Conservation (phyloP, 345 rosid genomes). For the Rhodomyrtus tomentosa region DNA sequence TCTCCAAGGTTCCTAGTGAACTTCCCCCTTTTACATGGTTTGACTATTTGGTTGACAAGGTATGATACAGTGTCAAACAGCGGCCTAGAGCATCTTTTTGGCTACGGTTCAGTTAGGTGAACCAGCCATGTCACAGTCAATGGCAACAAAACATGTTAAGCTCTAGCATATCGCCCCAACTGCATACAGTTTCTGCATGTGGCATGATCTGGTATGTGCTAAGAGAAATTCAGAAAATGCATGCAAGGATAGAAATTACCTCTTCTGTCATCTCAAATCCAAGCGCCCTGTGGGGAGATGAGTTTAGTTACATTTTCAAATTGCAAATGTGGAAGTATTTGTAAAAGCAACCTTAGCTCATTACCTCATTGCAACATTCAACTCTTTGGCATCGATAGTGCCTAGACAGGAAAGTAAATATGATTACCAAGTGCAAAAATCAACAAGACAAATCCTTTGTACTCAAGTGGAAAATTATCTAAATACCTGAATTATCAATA, state of each 20-base stretch:
- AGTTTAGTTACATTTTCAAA: neutral
- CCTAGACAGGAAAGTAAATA: constrained; percentile 26
- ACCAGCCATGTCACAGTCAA: neutral
- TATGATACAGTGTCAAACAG: neutral
- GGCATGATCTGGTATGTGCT: neutral
- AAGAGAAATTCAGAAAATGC: neutral
- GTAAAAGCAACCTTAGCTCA: neutral
- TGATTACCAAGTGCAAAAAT: neutral
- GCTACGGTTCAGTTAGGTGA: neutral
- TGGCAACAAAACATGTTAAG: neutral
- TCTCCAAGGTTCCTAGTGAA: neutral
- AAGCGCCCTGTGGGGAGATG: constrained; percentile 63
- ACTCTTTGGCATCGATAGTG: constrained; percentile 93
- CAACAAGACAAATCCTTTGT: neutral
- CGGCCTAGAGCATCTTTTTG: neutral
- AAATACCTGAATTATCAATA: constrained; percentile 81
- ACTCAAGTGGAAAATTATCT: neutral
- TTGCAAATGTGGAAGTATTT: neutral
- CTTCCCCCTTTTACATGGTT: neutral
- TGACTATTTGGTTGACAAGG: neutral
- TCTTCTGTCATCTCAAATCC: constrained; percentile 95
- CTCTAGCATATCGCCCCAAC: neutral
- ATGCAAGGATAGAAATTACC: constrained; percentile 25
- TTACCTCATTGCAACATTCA: constrained; percentile 97
- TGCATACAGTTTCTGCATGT: neutral